Percentiles rank a stretch among this genome's conserved stretches.
Conservation (phyloP, 164 flowering plant species). For the Magnolia officinalis region DNA sequence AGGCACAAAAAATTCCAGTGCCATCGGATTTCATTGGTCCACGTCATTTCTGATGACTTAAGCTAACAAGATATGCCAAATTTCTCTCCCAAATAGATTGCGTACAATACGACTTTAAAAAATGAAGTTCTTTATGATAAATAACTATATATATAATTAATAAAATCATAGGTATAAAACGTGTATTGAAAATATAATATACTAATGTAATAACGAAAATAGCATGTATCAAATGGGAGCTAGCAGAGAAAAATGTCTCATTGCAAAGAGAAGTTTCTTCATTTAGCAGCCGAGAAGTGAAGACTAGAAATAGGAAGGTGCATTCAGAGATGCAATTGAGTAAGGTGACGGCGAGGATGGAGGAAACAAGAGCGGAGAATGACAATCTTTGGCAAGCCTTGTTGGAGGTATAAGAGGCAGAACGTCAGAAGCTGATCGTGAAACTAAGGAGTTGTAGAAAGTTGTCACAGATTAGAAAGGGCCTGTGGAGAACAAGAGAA, state of each 20-base stretch:
- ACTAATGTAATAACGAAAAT: no score
- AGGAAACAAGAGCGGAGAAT: slow-evolving; percentile 42
- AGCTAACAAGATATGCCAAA: no score
- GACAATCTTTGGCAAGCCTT: slow-evolving; percentile 37
- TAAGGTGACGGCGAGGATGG: slow-evolving; percentile 41
- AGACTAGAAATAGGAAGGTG: slow-evolving; percentile 33
- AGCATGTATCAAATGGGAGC: slow-evolving; percentile 34
- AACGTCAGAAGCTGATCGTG: slow-evolving; percentile 45
- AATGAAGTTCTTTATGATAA: no score
- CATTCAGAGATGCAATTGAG: slow-evolving; percentile 46
- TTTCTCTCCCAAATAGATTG: no score
- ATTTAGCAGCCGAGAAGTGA: slow-evolving; percentile 50
- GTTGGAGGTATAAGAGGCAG: slow-evolving; percentile 40
- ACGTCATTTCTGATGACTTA: no score
- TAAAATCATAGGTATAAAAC: no score
- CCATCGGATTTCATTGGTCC: no score
- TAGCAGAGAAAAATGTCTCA: slow-evolving; percentile 91
- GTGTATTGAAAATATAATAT: no score
- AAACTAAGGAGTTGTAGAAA: slow-evolving; percentile 68
- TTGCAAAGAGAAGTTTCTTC: slow-evolving; percentile 82
- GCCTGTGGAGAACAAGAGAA: slow-evolving; percentile 85
- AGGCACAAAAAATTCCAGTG: no score
- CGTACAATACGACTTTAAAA: no score
- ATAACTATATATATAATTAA: no score
- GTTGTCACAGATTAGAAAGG: slow-evolving; percentile 58